Percentiles rank a stretch among this genome's conserved stretches.
phyloP scores from a whole-genome alignment of 1,284 basidiomycete species.

The Jaminaea rosea region DNA sequence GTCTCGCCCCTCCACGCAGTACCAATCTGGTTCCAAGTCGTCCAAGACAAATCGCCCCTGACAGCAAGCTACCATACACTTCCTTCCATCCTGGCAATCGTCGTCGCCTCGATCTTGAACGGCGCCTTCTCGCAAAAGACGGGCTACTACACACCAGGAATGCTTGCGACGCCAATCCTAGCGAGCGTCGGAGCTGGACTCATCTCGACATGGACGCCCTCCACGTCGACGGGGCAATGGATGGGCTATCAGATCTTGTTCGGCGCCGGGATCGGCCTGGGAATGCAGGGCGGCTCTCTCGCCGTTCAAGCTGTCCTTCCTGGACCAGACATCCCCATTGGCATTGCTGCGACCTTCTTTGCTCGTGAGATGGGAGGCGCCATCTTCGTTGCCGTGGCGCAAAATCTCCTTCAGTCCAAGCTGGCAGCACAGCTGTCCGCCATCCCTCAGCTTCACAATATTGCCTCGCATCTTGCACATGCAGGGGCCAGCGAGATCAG shows the following conservation, averaged over 20 bases:
- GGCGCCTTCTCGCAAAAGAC: slow-evolving; percentile 7
- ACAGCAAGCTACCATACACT: slow-evolving; percentile 9
- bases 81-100: slow-evolving; percentile 5
- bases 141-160: slow-evolving; percentile 9
- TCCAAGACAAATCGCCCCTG: slow-evolving; percentile 2
- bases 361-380: slow-evolving; percentile 13
- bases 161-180: slow-evolving; percentile 8
- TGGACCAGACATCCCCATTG: slow-evolving; percentile 4
- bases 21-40: slow-evolving; percentile 14
- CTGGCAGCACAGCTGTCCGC: slow-evolving; percentile 6
- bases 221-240: slow-evolving; percentile 5
- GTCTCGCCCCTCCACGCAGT: no score
- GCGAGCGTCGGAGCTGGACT: slow-evolving; percentile 9
- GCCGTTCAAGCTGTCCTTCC: slow-evolving; percentile 13
- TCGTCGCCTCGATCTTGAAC: slow-evolving; percentile 4
- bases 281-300: slow-evolving; percentile 10
- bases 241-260: slow-evolving; percentile 12
- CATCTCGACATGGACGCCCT: slow-evolving; percentile 7
- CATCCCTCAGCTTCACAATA: slow-evolving; percentile 3
- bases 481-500: slow-evolving; percentile 7
- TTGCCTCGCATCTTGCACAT: slow-evolving; percentile 4
- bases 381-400: slow-evolving; percentile 8
- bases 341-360: slow-evolving; percentile 11
- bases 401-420: slow-evolving; percentile 7
- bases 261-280: slow-evolving; percentile 10